Evolutionary conservation across 257 asterid genomes (phyloP).

Genomic region (Cruciata laevipes): DNA sequence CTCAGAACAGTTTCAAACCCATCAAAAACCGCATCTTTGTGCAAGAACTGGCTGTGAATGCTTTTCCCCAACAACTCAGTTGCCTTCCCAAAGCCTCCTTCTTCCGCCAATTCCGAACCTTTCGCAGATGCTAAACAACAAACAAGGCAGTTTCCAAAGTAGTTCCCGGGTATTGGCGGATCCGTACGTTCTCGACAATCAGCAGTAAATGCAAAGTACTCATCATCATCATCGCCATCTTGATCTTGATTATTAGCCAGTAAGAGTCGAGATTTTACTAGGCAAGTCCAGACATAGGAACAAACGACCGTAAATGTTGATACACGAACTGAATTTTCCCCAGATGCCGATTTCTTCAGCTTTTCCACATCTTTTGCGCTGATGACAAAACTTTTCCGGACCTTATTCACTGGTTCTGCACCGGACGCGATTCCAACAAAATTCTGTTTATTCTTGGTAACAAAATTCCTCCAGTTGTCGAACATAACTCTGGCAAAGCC

Average conservation of each 20-base stretch:
- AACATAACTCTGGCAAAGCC: constrained; percentile 13
- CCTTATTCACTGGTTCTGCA: constrained; percentile 10
- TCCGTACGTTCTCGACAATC: constrained; percentile 24
- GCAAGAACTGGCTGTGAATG: background rate
- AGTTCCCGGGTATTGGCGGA: background rate
- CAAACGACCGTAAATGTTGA: constrained; percentile 32
- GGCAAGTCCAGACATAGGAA: constrained; percentile 32
- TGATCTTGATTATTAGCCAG: too few relatives aligned
- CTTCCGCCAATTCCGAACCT: background rate
- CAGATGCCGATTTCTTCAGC: background rate
- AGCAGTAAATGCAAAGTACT: constrained; percentile 1
- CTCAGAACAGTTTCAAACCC: background rate
- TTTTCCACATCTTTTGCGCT: background rate
- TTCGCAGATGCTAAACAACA: background rate
- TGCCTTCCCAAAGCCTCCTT: background rate
- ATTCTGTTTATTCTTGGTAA: background rate
- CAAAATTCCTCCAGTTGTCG: background rate
- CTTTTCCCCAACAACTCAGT: background rate
- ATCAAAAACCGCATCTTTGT: background rate
- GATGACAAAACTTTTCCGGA: constrained; percentile 28
- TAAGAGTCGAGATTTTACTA: background rate
- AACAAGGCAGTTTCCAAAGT: background rate
- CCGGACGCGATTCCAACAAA: background rate
- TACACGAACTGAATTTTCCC: background rate
- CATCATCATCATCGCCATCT: background rate